Conservation (phyloP, 2,329 filamentous ascomycete genomes). For the Microsporum ferrugineum region DNA sequence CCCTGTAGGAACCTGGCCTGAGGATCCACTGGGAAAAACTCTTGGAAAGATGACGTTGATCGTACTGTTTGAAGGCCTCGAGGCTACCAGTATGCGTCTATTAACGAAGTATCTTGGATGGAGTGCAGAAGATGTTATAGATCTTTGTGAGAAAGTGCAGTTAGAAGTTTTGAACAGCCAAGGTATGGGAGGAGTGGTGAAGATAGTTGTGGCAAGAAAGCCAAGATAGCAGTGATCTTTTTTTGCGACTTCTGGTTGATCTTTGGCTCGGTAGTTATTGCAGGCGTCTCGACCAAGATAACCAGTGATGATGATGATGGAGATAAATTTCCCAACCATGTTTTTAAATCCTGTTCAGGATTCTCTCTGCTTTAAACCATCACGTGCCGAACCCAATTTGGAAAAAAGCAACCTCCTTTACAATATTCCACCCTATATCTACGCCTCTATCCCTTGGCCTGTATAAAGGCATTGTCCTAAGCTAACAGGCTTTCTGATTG, state of each 20-base stretch:
- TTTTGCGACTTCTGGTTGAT: not conserved
- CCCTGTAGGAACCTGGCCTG: slow-evolving; percentile 30
- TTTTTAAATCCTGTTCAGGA: not conserved
- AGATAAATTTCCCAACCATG: not conserved
- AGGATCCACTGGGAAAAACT: slow-evolving; percentile 24
- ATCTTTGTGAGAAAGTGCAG: slow-evolving; percentile 30
- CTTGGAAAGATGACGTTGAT: slow-evolving; percentile 35
- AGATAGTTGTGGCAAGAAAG: slow-evolving; percentile 24
- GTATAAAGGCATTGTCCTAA: not conserved
- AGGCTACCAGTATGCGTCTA: slow-evolving; percentile 28
- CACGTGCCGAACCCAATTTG: not conserved
- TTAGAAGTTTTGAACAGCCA: slow-evolving; percentile 24
- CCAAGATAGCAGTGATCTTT: slow-evolving; percentile 9
- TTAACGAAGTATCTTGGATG: slow-evolving; percentile 27
- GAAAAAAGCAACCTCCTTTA: not conserved
- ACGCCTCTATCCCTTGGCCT: not conserved
- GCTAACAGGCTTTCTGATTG: not conserved
- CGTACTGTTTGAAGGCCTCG: slow-evolving; percentile 30
- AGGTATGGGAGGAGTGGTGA: slow-evolving; percentile 20
- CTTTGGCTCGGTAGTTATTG: not conserved
- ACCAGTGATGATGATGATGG: not conserved
- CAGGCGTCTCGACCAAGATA: not conserved
- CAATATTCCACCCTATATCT: not conserved
- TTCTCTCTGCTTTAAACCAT: not conserved
- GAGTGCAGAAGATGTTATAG: slow-evolving; percentile 24